A percentile compares a stretch with the other conserved stretches of the same genome.
These are phyloP conservation scores for Globisporangium middletonii DNA, from an alignment of 352 stramenopile genomes.

Conservation along the genomic window DNA sequence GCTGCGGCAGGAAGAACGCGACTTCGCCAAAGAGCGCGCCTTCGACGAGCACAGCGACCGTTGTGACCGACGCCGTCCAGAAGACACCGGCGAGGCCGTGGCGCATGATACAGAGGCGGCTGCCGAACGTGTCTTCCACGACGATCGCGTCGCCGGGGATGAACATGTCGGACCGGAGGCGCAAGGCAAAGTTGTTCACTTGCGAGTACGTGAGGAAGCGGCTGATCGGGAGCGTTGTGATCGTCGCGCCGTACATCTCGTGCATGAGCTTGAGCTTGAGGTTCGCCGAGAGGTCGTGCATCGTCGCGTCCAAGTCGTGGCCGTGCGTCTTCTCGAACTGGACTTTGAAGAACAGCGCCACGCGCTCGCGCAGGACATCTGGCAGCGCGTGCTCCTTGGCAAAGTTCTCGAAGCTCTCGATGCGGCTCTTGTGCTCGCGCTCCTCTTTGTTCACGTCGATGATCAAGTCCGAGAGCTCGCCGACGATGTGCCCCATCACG, in stretches of 20 bases:
- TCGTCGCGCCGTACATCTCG: conserved; percentile 57
- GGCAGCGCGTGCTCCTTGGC: conserved; percentile 54
- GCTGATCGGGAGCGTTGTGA: conserved; percentile 45
- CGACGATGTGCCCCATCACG: conserved; percentile 68
- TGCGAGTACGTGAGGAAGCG: conserved; percentile 50
- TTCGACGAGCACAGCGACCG: conserved; percentile 50
- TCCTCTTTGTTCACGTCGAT: conserved; percentile 65
- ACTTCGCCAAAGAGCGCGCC: conserved; percentile 66
- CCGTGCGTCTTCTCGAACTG: conserved; percentile 53
- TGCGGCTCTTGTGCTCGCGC: conserved; percentile 61
- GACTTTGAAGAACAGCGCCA: conserved; percentile 51
- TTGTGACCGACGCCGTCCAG: conserved; percentile 44
- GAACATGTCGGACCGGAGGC: conserved; percentile 57
- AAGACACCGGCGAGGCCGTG: conserved; percentile 48
- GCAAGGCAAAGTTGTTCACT: conserved; percentile 59
- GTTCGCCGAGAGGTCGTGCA: conserved; percentile 62
- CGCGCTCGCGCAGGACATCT: conserved; percentile 37
- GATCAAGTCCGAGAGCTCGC: conserved; percentile 69
- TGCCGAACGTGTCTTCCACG: conserved; percentile 49
- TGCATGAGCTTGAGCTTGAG: conserved; percentile 69
- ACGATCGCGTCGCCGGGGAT: conserved; percentile 65
- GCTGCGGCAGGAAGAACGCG: conserved; percentile 52
- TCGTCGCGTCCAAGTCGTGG: conserved; percentile 33
- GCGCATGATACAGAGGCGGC: conserved; percentile 47
- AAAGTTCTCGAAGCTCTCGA: conserved; percentile 73